Conservation (phyloP, 2,329 filamentous ascomycete genomes). For the Taxawa tesnikishii region DNA sequence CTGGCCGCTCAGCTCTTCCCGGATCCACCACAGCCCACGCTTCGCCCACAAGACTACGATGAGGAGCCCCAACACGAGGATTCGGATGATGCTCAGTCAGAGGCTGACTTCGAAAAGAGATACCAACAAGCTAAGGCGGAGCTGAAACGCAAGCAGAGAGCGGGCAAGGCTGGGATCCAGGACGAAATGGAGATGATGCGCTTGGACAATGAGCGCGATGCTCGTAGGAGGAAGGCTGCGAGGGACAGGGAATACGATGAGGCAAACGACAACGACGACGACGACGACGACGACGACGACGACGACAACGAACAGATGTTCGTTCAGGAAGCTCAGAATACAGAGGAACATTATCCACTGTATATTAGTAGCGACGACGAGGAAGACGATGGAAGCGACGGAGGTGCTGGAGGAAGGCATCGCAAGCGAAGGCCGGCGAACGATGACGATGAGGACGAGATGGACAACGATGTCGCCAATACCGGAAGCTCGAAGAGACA, state of each 20-base stretch:
- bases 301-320: background rate
- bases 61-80: no score
- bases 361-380: background rate
- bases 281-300: background rate
- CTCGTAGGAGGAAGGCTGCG: conserved; percentile 8
- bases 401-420: background rate
- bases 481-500: no score
- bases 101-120: background rate
- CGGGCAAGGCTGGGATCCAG: conserved; percentile 6
- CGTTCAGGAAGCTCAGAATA: no score
- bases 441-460: background rate
- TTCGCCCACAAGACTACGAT: no score
- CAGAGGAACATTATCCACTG: no score
- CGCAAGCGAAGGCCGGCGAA: conserved; percentile 1
- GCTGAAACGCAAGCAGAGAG: conserved; percentile 6
- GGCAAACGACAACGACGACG: background rate
- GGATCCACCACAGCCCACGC: no score
- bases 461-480: background rate
- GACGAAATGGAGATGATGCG: conserved; percentile 14
- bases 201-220: conserved; percentile 9
- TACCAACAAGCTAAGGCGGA: conserved; percentile 1
- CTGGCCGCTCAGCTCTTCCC: background rate
- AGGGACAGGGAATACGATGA: conserved; percentile 10
- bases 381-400: background rate
- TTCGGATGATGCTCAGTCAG: no score